phyloP scores from a whole-genome alignment of 306 rosid species.

The Hippophae rhamnoides region DNA sequence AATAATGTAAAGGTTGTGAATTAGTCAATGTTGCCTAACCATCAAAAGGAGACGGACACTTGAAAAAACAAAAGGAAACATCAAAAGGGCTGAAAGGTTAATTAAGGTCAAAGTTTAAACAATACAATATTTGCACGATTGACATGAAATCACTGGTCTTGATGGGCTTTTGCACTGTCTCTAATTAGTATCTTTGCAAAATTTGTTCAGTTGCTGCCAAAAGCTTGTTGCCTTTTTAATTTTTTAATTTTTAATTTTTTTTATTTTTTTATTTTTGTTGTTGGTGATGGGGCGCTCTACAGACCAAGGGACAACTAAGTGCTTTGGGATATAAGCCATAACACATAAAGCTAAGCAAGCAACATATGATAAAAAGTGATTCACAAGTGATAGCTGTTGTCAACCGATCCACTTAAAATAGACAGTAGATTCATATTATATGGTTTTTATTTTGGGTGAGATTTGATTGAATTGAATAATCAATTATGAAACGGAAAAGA shows the following conservation, averaged over 20 bases:
- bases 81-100: slow-evolving; percentile 86
- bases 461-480: too few relatives aligned
- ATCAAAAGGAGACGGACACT: slow-evolving; percentile 35
- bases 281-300: neutral
- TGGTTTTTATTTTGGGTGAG: too few relatives aligned
- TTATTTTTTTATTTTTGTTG: too few relatives aligned
- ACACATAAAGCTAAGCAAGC: too few relatives aligned
- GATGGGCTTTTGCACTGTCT: slow-evolving; percentile 44
- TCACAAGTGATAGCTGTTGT: too few relatives aligned
- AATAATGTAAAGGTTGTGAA: too few relatives aligned
- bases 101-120: slow-evolving; percentile 35
- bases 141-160: slow-evolving; percentile 49
- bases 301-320: neutral
- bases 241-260: too few relatives aligned
- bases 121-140: slow-evolving; percentile 29
- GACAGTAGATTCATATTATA: too few relatives aligned
- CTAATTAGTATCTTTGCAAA: slow-evolving; percentile 23
- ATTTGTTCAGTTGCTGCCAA: slow-evolving; percentile 26
- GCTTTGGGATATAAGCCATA: too few relatives aligned
- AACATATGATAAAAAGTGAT: too few relatives aligned
- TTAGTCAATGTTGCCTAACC: slow-evolving; percentile 8
- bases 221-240: slow-evolving; percentile 29
- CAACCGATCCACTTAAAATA: too few relatives aligned
- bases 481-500: too few relatives aligned
- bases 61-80: slow-evolving; percentile 30